Evolutionary conservation across 441 rosid species (phyloP), one percentile per base, ranked within the genome.

Genomic region (Croton laevigatus): DNA sequence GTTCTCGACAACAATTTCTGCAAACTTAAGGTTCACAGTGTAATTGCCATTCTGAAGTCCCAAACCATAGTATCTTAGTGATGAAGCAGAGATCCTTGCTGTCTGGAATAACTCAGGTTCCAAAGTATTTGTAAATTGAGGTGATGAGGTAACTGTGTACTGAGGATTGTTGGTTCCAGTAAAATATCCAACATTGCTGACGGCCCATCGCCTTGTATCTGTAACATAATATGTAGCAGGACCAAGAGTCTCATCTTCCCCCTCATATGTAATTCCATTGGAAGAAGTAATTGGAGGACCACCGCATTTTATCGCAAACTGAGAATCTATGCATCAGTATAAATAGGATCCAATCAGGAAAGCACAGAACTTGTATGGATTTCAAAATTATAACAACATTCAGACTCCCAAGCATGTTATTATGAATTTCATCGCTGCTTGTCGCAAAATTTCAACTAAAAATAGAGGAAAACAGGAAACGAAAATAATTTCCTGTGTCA

Each of bases 1-100:
- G 66, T 65, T 53, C 8, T 0, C 1, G 16, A 80, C 74, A 36
- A 61, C 22, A 49, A 40, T 66, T 71, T 81, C 82, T 0, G 76
- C 78, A 74, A 83, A 85, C 68, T 36, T 77, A 51, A 85, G 83
- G 14, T 37, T 72, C 60, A 85, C 72, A 11, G 34, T 81, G 77
- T 87, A 89, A 75, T 83, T 83, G 42, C 95, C 96, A 82, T 89
- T 89, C 70, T 91, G 70, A 51, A 89, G 91, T 34, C 97, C 94
- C 77, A 89, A 73, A 32, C 97, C 95, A 53, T 85, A 91, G 78
- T 91, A 89, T 79, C 93, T 84, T 52, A 91, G 73, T 23, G 97
- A 88, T 9, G 93, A 86, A 68, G 95, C 82, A 40, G 97, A 89
- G 48, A 84, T 4, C 49, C 92, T 82, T 4, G 91, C 87, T n/a